Base-by-base conservation (phyloP, 495 filamentous ascomycete species). In the Penicillium pancosmium region DNA sequence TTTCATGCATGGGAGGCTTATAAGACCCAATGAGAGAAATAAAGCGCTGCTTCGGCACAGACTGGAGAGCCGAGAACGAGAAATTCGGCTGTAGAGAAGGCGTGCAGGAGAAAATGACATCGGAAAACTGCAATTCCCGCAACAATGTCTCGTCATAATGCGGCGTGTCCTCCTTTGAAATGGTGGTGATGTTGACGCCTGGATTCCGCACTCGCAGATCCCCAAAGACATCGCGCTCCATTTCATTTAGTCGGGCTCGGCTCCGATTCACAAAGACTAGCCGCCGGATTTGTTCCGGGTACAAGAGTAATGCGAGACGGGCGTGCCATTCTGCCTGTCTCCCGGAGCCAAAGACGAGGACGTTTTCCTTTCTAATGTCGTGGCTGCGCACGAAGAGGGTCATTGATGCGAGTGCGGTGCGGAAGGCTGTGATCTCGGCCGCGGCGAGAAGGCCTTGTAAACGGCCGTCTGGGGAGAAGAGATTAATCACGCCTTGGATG, bases 251-350 rank as follows among this genome's bases (percentile, higher is more conserved):
- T 9, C 79, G 78, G 8, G 82, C 75, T 59, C 85, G 85, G 11
- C 85, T 84, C 33, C 84, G 85, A 65, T 91, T 93, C 51, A 97
- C 80, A 64, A 97, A 86, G 63, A 87, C 84, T 13, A 97, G 79
- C 23, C 86, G 78, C 36, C 84, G 81, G 60, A 96, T 85, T 10
- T 88, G 86, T 74, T 55, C 84, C 67, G 53, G 68, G 16, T 66
- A 64, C 0, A 95, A 76, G 21, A 96, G 78, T 4, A 98, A 79
- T 0, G 90, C 86, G 1, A 97, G 82, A 0, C 92, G 88, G 16
- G 91, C 83, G 73, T 96, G 92, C 93, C 93, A 98, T 69, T 91
- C 91, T 4, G 94, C 93, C 75, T 97, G 93, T 55, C 88, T 82
- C 25, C 94, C 94, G 5, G 88, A 85, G 23, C 94, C 94, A 67